These are phyloP conservation scores for Arbutus unedo DNA, from an alignment of 148 eudicot species.

Conservation along the genomic window DNA sequence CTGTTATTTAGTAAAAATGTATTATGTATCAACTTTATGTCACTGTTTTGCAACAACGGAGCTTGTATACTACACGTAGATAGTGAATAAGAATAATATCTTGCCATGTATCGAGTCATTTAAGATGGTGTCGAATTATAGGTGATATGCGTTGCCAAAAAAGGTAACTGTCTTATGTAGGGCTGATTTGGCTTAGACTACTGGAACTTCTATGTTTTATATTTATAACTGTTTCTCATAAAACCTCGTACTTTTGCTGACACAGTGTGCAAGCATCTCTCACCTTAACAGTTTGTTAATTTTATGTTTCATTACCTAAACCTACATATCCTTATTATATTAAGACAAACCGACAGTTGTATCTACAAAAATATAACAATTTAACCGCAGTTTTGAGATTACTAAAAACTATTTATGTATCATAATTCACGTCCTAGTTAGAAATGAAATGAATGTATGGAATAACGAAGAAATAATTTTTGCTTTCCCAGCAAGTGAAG, in stretches of 20 bases:
- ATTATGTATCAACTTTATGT: background rate
- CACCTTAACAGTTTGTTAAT: background rate
- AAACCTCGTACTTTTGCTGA: background rate
- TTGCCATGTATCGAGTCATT: background rate
- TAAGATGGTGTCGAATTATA: background rate
- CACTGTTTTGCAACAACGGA: background rate
- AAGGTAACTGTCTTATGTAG: background rate
- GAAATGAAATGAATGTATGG: background rate
- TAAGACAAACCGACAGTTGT: background rate
- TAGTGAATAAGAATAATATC: background rate
- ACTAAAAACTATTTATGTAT: background rate
- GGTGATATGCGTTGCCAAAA: background rate
- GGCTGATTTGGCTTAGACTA: background rate
- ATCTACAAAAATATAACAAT: background rate
- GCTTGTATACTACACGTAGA: background rate
- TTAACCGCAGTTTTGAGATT: background rate
- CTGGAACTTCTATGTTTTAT: too few relatives aligned
- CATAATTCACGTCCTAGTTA: background rate
- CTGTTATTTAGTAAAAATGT: background rate
- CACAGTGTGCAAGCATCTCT: background rate
- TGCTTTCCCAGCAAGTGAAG: background rate
- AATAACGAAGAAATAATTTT: background rate
- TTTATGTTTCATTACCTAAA: background rate
- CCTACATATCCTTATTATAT: background rate
- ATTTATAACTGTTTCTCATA: background rate